Evolutionary conservation across 768 basidiomycete genomes (phyloP).

Genomic region (Lactarius sanguifluus): DNA sequence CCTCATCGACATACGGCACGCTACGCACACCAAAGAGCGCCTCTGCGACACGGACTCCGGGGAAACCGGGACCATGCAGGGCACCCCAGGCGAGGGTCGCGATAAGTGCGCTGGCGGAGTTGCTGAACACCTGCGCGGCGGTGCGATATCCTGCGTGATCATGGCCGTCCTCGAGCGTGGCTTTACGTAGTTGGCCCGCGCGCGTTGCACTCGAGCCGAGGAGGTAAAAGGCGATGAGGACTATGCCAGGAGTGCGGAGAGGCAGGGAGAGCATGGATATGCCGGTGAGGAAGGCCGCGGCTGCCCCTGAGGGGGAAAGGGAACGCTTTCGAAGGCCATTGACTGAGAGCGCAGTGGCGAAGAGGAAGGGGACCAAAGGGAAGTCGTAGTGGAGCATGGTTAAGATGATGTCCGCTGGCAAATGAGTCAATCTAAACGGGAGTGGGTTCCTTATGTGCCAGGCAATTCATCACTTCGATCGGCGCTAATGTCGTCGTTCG

Average conservation of each 20-base stretch:
- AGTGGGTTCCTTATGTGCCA: neutral
- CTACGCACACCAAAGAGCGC: slow-evolving; percentile 27
- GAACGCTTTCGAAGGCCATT: slow-evolving; percentile 77
- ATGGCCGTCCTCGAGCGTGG: slow-evolving; percentile 74
- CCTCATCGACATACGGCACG: slow-evolving; percentile 40
- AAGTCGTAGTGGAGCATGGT: slow-evolving; percentile 35
- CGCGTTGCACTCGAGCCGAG: slow-evolving; percentile 83
- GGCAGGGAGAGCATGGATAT: slow-evolving; percentile 70
- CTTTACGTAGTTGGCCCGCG: slow-evolving; percentile 76
- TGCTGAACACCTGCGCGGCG: slow-evolving; percentile 81
- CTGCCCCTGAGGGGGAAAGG: slow-evolving; percentile 72
- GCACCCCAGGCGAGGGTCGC: slow-evolving; percentile 66
- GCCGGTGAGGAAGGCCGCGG: slow-evolving; percentile 75
- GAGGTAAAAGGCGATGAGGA: slow-evolving; percentile 77
- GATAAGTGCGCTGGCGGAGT: slow-evolving; percentile 63
- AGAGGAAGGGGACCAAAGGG: slow-evolving; percentile 43
- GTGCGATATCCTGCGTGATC: slow-evolving; percentile 72
- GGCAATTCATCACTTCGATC: neutral
- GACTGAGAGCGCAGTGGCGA: slow-evolving; percentile 54
- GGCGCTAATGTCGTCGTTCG: neutral
- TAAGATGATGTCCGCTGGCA: neutral
- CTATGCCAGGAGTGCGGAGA: slow-evolving; percentile 59
- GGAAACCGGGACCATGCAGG: slow-evolving; percentile 48
- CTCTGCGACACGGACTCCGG: slow-evolving; percentile 30
- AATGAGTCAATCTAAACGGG: neutral